Percentiles rank a stretch among this genome's conserved stretches.
Evolutionary conservation across 1,284 basidiomycete species (phyloP).

Genomic region (Cutaneotrichosporon arboriforme): DNA sequence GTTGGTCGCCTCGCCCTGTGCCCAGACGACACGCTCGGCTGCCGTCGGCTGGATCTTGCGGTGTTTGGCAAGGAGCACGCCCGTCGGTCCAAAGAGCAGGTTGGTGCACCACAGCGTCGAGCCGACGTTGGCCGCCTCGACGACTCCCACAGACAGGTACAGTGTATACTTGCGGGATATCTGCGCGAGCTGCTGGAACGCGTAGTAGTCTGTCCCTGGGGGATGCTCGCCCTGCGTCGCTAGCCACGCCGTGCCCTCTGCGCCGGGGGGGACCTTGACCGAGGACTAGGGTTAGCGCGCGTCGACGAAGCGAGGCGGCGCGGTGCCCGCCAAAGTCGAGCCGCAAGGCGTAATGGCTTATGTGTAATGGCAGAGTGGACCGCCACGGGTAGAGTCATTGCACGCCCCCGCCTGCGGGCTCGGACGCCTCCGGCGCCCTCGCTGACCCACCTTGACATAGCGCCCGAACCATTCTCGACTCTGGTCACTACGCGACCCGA

Average conservation of each 20-base stretch:
- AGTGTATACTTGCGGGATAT: slow-evolving; percentile 35
- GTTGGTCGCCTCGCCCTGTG: slow-evolving; percentile 50
- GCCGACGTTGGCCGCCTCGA: slow-evolving; percentile 57
- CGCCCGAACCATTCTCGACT: slow-evolving; percentile 32
- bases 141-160: slow-evolving; percentile 62
- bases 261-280: slow-evolving; percentile 20
- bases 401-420: neutral
- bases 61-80: slow-evolving; percentile 61
- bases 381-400: neutral
- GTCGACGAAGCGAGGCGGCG: neutral
- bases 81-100: slow-evolving; percentile 58
- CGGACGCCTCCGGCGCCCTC: too few relatives aligned
- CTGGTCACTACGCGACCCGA: slow-evolving; percentile 28
- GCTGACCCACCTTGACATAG: slow-evolving; percentile 50
- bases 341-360: neutral
- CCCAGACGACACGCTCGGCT: slow-evolving; percentile 65
- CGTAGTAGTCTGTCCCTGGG: slow-evolving; percentile 16
- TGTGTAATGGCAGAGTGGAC: neutral
- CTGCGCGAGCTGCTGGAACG: slow-evolving; percentile 21
- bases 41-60: slow-evolving; percentile 70
- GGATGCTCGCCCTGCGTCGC: slow-evolving; percentile 2
- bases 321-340: too few relatives aligned
- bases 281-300: slow-evolving; percentile 14
- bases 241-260: slow-evolving; percentile 22
- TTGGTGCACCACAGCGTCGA: slow-evolving; percentile 67